Conservation (phyloP, 2,329 filamentous ascomycete species). For the Calonectria fujianensis region DNA sequence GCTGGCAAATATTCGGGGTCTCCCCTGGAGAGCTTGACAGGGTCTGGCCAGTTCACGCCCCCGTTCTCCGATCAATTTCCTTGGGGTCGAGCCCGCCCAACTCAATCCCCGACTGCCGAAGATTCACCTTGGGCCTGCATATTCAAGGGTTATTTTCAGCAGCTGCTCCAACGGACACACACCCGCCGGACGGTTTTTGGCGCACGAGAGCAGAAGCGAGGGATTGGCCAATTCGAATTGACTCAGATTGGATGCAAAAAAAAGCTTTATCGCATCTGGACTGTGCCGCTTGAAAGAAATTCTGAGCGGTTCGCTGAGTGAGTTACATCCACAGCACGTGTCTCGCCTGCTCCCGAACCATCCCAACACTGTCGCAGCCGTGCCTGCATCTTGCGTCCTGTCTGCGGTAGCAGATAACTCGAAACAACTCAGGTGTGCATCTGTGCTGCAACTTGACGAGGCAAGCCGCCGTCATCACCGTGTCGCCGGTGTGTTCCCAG, state of each 20-base stretch:
- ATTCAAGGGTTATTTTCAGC: conserved; percentile 16
- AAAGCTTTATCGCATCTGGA: neutral
- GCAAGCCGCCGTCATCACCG: conserved; percentile 13
- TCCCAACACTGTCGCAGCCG: conserved; percentile 27
- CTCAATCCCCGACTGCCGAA: conserved; percentile 33
- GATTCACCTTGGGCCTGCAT: conserved; percentile 35
- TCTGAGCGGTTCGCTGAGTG: neutral
- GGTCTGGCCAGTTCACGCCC: conserved; percentile 23
- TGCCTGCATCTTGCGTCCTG: conserved; percentile 39
- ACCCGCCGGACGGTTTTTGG: neutral
- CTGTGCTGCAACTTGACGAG: conserved; percentile 22
- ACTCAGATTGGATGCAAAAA: neutral
- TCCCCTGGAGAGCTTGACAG: conserved; percentile 34
- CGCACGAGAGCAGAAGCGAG: neutral
- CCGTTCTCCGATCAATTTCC: conserved; percentile 31
- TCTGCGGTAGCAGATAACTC: conserved; percentile 1
- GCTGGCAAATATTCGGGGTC: conserved; percentile 29
- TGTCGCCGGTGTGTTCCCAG: conserved; percentile 29
- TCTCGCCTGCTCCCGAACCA: conserved; percentile 26
- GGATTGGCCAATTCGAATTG: conserved; percentile 12
- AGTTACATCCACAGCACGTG: neutral
- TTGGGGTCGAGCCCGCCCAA: conserved; percentile 29
- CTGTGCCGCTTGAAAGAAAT: neutral
- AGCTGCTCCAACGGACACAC: conserved; percentile 16
- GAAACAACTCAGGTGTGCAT: conserved; percentile 8